Evolutionary conservation across 2,329 filamentous ascomycete genomes (phyloP), one percentile per base, ranked within the genome.

Genomic region (Trichoderma breve): DNA sequence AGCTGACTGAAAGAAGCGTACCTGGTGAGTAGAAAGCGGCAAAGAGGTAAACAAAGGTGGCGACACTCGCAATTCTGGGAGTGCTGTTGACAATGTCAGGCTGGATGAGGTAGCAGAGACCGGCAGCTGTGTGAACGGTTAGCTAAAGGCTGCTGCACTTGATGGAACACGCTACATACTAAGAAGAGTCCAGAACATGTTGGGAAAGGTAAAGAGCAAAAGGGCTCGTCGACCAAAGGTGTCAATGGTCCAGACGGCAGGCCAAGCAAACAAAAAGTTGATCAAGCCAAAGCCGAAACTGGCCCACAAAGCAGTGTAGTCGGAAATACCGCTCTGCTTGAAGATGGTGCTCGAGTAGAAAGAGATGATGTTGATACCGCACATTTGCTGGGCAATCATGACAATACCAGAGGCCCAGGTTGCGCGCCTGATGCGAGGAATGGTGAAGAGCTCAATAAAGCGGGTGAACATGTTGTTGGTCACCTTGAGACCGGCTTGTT

Each of bases 301-400:
- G 0, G 82, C 83, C 43, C 82, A 78, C 3, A 86, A 77, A 0
- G 84, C 81, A 0, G 78, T 80, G 63, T 81, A 81, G 9, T 79
- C 75, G 24, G 74, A 76, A n/a, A 82, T 81, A 14, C 83, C 83
- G 12, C 82, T 82, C 39, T 83, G 74, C 32, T 79, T 78, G 74
- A 87, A 87, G 57, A 87, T 84, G 2, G 82, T 83, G 2, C 81
- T 80, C 9, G 81, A 83, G 74, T 87, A 87, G 61, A 86, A 87
- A 6, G 85, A 81, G 55, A 87, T 85, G 61, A 86, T 84, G 70
- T 86, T 86, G 76, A 86, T 86, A 53, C 87, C 88, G 73, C 87
- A 89, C 82, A 91, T 86, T 76, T 91, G 89, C 76, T 91, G 88
- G 0, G 82, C 83, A 75, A 90, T 88, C 90, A 93, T 93, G 74